Conservation (phyloP, 1,284 basidiomycete genomes). For the Amylostereum chailletii region DNA sequence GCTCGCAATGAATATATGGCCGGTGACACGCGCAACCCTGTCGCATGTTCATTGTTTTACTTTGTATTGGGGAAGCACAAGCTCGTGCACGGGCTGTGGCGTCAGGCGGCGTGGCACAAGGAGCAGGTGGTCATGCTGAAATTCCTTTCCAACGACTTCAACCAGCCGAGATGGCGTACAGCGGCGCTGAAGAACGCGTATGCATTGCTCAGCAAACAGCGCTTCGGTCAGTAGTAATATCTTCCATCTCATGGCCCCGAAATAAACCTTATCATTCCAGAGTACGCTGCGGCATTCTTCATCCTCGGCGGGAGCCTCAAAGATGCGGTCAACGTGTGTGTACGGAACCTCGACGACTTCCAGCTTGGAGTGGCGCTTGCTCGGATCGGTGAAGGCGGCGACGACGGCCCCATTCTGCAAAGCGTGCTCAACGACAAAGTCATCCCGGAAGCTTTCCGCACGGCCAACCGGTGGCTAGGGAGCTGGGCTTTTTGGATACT, state of each 20-base stretch:
- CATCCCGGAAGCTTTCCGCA: slow-evolving; percentile 75
- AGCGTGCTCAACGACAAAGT: slow-evolving; percentile 69
- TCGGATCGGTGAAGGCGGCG: slow-evolving; percentile 73
- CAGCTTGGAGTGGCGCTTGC: slow-evolving; percentile 86
- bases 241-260: not conserved
- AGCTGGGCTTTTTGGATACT: slow-evolving; percentile 96
- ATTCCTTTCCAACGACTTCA: slow-evolving; percentile 91
- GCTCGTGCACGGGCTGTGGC: slow-evolving; percentile 91
- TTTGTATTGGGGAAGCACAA: slow-evolving; percentile 91
- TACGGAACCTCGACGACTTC: slow-evolving; percentile 84
- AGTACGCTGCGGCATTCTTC: slow-evolving; percentile 97
- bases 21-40: slow-evolving; percentile 81
- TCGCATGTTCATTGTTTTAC: slow-evolving; percentile 85
- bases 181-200: slow-evolving; percentile 97
- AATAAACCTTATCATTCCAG: slow-evolving; percentile 30
- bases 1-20: slow-evolving; percentile 90
- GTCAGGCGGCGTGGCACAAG: slow-evolving; percentile 89
- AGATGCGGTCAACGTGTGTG: slow-evolving; percentile 89
- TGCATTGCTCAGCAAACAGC: slow-evolving; percentile 82
- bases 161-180: slow-evolving; percentile 78
- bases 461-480: slow-evolving; percentile 92
- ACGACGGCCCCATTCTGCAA: slow-evolving; percentile 72
- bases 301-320: slow-evolving; percentile 82
- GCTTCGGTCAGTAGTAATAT: slow-evolving; percentile 63
- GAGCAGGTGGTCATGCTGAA: slow-evolving; percentile 89